Base-by-base conservation (phyloP, 495 filamentous ascomycete species). In the Aspergillus conjunctus region DNA sequence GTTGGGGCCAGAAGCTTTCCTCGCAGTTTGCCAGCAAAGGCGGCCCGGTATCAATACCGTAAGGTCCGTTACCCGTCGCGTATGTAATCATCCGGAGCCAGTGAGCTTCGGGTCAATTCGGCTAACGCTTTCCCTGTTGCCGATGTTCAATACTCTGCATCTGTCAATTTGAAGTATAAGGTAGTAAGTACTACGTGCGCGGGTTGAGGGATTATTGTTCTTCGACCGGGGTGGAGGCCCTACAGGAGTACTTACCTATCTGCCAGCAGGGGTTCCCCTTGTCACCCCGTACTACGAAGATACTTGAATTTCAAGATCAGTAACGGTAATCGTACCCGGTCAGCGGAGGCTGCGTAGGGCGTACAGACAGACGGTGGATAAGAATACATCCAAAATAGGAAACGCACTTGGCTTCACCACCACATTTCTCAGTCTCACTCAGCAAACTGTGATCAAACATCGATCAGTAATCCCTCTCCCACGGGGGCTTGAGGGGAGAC, bases 21-120 rank as follows among this genome's bases (percentile, higher is more conserved):
- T 22, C 1, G 11, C 54, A 65, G 56, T 67, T 64, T 51, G 49
- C 58, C 55, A 61, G 62, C 63, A 68, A 55, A 32, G 63, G 43
- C 63, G 67, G 64, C 41, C 67, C 67, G 67, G 67, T 69, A 69
- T 63, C 50, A 44, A 55, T 60, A 68, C 66, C 49, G 66, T 68
- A 63, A 41, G n/a, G n/a, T n/a, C n/a, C n/a, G n/a, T n/a, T n/a
- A n/a, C 31, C 55, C 39, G 30, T 39, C 57, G 62, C 62, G 57
- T 68, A 68, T 65, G 59, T 60, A 65, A 68, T 61, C 59, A 56
- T 39, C 51, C 64, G 33, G 34, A 52, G 57, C 45, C 55, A 62
- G 50, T 54, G 44, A 61, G 18, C 57, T 17, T 56, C 59, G 59
- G 56, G 43, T 58, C 37, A 64, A 59, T 56, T 63, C 62, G 61